Base-by-base conservation (phyloP, 345 rosid genomes). In the Ricinus communis region DNA sequence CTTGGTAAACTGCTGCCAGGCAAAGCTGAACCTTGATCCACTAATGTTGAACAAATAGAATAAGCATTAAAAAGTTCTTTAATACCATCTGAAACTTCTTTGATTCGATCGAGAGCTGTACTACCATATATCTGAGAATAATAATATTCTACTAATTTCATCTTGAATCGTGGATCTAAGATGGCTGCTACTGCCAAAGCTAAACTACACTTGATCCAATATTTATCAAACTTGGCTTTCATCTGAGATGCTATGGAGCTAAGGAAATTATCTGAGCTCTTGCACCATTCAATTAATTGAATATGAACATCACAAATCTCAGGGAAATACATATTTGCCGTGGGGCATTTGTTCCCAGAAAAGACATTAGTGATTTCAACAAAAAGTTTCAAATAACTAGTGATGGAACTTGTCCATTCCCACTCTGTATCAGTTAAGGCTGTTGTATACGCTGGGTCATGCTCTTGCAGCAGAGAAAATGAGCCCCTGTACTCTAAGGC, bases 91-190 rank as follows among this genome's bases (percentile, higher is more conserved):
- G 88, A 85, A 57, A 92, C 90, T 80, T 88, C 95, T 78, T 94
- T 94, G 80, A 90, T 87, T 47, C 88, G 82, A 62, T 91, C 96
- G 67, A 86, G 81, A 69, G 96, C 91, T 19, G 93, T 88, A 71
- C 95, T 94, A 27, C 97, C 98, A 75, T 94, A 91, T 59, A 91
- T 94, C 82, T 94, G 93, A 30, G 93, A 88, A 79, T 90, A 94
- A 74, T 88, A 94, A 77, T 91, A 91, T 77, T 94, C 98, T 70
- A 94, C 97, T 82, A 91, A 65, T 83, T 91, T 91, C 93, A 91
- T 85, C 85, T 94, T 94, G 79, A 87, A 94, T 76, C 97, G 84
- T 1, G 98, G 97, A 83, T 94, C 98, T 73, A 93, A 84, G 70
- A 91, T 90, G 21, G 95, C 97, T 15, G 97, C 94, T 36, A 90